Base-by-base conservation (phyloP, 1,284 basidiomycete genomes). In the Microbotryum lychnidis-dioicae region DNA sequence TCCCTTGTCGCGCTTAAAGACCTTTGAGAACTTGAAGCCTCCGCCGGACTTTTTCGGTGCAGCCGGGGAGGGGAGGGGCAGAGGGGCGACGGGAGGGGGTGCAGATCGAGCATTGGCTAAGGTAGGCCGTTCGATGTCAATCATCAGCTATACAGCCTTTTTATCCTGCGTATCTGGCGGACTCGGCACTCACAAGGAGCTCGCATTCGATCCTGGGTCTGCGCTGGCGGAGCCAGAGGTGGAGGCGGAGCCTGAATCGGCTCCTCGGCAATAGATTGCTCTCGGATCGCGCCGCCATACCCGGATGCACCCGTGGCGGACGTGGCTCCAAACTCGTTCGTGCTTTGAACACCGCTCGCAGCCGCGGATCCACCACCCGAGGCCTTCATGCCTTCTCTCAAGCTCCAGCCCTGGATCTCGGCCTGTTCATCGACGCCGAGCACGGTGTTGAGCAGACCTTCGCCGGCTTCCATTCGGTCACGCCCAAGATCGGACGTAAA, bases 401-500 rank as follows among this genome's bases (percentile, higher is more conserved):
- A 25, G 4, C 64, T 64, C 67, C 67, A 68, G 50, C 58, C 60
- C 25, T 64, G 53, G 5, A 52, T 53, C 48, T 68, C 67, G 21
- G 50, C 59, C n/a, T 51, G 27, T 31, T 61, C 58, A 31, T 53
- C 70, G 65, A 46, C 68, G 61, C 29, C 71, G 52, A 57, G 61
- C 21, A 55, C 73, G 10, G 59, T 64, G 48, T 61, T 62, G 54
- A 70, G 65, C 23, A 75, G 62, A 8, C 64, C 60, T 48, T 75
- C 72, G 20, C 76, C 69, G n/a, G 66, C 64, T 33, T 70, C 67
- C 58, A 75, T 73, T 56, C 72, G 71, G n/a, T 75, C 74, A 25
- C 71, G 61, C 16, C 69, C 70, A 45, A 76, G 67, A 48, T 72
- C 70, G 50, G 62, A 63, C 47, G 71, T 69, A 46, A 73, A 58